Percentiles rank a stretch among this genome's conserved stretches.
Conservation (phyloP, 805 yeast genomes). For the Candida arabinofermentans region DNA sequence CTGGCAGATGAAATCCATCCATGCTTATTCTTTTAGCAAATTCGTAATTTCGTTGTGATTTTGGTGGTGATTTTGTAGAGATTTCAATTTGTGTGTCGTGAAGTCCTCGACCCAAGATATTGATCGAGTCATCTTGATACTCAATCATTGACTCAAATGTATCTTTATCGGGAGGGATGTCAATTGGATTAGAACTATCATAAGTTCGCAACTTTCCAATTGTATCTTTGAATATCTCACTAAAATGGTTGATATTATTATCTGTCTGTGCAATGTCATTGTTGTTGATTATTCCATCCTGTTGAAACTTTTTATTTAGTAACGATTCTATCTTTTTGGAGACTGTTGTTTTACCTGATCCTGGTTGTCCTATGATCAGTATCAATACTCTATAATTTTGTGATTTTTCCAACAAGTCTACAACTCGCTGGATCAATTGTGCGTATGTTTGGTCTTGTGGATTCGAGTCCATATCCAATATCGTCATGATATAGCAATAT, state of each 20-base stretch:
- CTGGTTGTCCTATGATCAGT: conserved; percentile 73
- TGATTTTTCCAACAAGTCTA: neutral
- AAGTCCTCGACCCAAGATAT: conserved; percentile 7
- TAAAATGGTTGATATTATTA: neutral
- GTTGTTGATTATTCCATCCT: too few relatives aligned
- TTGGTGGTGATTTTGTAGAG: neutral
- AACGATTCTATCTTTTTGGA: conserved; percentile 42
- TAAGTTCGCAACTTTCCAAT: neutral
- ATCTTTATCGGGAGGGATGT: conserved; percentile 8
- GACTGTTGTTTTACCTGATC: conserved; percentile 78
- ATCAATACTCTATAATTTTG: conserved; percentile 46
- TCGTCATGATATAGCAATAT: neutral
- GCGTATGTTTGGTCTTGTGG: neutral
- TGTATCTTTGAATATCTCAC: neutral
- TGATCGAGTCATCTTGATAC: neutral
- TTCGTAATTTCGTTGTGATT: conserved; percentile 1
- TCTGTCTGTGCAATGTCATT: neutral
- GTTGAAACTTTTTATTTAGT: conserved; percentile 29
- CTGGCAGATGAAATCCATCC: conserved; percentile 76
- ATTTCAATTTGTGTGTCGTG: conserved; percentile 7
- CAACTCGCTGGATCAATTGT: neutral
- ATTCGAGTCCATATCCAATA: neutral
- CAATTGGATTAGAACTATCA: neutral
- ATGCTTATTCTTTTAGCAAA: conserved; percentile 54
- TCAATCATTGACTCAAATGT: conserved; percentile 1